phyloP scores from a whole-genome alignment of 306 rosid species.

The Casuarina glauca region DNA sequence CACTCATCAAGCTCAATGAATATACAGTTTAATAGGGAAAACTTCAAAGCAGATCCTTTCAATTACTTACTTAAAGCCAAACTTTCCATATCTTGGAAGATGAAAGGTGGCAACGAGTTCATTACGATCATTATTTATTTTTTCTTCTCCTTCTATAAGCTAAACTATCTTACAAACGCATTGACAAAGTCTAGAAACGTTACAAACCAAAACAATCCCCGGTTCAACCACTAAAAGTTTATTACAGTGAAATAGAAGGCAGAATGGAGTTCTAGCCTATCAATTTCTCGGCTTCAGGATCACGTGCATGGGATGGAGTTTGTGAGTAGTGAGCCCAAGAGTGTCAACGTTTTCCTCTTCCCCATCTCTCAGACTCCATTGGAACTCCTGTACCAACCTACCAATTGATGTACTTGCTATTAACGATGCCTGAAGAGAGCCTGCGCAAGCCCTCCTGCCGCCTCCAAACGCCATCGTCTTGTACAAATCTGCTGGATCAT shows the following conservation, averaged over 20 bases:
- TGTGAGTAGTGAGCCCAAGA: constrained; percentile 77
- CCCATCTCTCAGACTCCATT: constrained; percentile 68
- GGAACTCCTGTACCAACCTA: constrained; percentile 71
- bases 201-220: background rate
- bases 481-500: constrained; percentile 60
- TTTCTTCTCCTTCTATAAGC: too few species aligned
- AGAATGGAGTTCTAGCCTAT: background rate
- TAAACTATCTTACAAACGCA: too few species aligned
- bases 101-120: too few species aligned
- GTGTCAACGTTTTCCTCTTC: constrained; percentile 79
- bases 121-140: too few species aligned
- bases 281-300: constrained; percentile 55
- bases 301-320: constrained; percentile 60
- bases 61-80: too few species aligned
- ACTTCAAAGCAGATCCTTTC: too few species aligned
- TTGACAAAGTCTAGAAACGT: too few species aligned
- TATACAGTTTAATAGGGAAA: too few species aligned
- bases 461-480: constrained; percentile 96
- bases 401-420: constrained; percentile 66
- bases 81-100: too few species aligned
- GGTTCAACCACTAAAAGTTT: background rate
- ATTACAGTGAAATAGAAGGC: background rate
- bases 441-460: constrained; percentile 95
- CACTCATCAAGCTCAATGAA: too few species aligned
- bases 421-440: constrained; percentile 74